phyloP scores from a whole-genome alignment of 129 eudicot species.

The Flaveria ramosissima region DNA sequence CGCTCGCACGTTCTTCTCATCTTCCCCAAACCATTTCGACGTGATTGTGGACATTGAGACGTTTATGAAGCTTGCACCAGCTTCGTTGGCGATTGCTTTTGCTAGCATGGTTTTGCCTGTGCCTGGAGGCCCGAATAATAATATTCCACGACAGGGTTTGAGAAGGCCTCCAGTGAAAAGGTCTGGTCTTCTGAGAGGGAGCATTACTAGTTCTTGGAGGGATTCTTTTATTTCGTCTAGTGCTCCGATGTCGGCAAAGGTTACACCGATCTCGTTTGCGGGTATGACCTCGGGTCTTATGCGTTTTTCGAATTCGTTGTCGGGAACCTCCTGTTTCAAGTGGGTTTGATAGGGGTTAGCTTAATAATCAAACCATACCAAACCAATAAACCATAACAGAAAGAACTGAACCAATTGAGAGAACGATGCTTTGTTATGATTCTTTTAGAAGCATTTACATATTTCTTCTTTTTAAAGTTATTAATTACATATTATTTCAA shows the following conservation, averaged over 20 bases:
- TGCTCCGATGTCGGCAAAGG: conserved; percentile 84
- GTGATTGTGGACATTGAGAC: conserved; percentile 97
- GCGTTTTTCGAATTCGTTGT: conserved; percentile 93
- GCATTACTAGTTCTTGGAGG: conserved; percentile 92
- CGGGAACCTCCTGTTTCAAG: conserved; percentile 75
- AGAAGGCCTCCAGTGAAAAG: conserved; percentile 93
- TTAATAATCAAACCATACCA: not conserved
- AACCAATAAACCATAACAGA: too few species aligned
- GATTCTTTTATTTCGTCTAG: conserved; percentile 83
- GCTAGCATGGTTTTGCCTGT: conserved; percentile 98
- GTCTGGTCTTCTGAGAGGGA: conserved; percentile 90
- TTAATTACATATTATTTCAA: too few species aligned
- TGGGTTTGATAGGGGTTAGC: not conserved
- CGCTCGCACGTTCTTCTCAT: conserved; percentile 93
- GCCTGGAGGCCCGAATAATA: conserved; percentile 90
- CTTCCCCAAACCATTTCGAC: conserved; percentile 98
- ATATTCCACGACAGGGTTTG: conserved; percentile 89
- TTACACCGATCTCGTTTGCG: conserved; percentile 76
- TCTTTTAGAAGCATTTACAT: too few species aligned
- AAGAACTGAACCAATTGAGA: not conserved
- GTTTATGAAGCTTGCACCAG: conserved; percentile 93
- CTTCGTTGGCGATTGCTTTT: conserved; percentile 91
- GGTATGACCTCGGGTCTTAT: conserved; percentile 96
- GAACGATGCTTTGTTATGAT: not conserved
- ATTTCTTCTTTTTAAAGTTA: too few species aligned